These are phyloP conservation scores for Leptographium galeiforme DNA, from an alignment of 2,329 filamentous ascomycete species.

Conservation along the genomic window DNA sequence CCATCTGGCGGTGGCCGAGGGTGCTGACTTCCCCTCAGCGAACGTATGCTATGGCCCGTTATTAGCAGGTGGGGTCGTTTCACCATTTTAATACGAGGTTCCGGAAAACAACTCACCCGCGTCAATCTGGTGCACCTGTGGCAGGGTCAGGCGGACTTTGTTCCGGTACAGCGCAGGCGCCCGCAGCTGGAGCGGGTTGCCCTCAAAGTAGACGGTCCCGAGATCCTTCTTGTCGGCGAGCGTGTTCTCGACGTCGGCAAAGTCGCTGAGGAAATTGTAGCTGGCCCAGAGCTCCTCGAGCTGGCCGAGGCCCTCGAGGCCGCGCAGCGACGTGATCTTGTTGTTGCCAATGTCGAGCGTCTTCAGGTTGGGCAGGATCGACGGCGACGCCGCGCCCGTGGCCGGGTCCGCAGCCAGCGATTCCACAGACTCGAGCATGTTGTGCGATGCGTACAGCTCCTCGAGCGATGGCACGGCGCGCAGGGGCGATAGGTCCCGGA, in stretches of 20 bases:
- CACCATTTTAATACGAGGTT: not conserved
- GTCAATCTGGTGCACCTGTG: slow-evolving; percentile 86
- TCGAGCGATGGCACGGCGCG: slow-evolving; percentile 29
- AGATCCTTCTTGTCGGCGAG: slow-evolving; percentile 67
- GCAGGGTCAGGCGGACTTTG: slow-evolving; percentile 78
- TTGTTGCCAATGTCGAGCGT: slow-evolving; percentile 88
- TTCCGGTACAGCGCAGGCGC: slow-evolving; percentile 82
- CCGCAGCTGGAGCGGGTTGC: slow-evolving; percentile 72
- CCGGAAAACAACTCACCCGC: slow-evolving; percentile 57
- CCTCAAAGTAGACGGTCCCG: slow-evolving; percentile 91
- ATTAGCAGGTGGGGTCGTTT: not conserved
- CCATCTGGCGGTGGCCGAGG: not conserved
- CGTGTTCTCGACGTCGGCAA: slow-evolving; percentile 66
- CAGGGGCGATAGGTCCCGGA: slow-evolving; percentile 67
- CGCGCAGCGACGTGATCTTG: slow-evolving; percentile 59
- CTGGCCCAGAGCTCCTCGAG: slow-evolving; percentile 92
- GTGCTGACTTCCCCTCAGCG: slow-evolving; percentile 4
- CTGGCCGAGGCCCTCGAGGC: slow-evolving; percentile 52
- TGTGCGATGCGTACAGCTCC: slow-evolving; percentile 92
- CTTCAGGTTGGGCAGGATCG: slow-evolving; percentile 38
- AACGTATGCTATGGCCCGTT: slow-evolving; percentile 13
- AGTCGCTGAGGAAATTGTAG: slow-evolving; percentile 69
- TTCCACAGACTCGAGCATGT: slow-evolving; percentile 64
- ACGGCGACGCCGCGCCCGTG: not conserved
- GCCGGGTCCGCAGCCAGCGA: slow-evolving; percentile 44